Conservation (phyloP, 78 protist species). For the Chrysochromulina parva region DNA sequence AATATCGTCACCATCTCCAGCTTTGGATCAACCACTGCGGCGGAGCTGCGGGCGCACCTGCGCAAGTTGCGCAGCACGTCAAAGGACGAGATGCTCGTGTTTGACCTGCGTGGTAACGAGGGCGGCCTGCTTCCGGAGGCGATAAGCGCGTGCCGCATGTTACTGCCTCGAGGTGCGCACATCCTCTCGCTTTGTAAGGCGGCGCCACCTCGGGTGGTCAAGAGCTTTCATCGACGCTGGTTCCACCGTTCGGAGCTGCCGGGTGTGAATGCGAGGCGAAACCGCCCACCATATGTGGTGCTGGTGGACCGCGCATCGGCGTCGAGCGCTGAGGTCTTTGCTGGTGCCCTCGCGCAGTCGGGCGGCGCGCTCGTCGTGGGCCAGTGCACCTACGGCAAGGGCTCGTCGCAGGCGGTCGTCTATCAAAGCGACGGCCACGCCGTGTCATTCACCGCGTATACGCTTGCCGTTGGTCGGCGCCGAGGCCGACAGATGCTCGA, state of each 20-base stretch:
- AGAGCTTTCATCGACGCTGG: not conserved
- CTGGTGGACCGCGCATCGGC: not conserved
- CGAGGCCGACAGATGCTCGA: too few relatives aligned
- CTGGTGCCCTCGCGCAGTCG: slow-evolving; percentile 20
- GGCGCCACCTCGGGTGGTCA: not conserved
- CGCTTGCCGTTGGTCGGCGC: too few relatives aligned
- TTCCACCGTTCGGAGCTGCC: not conserved
- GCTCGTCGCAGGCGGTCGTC: slow-evolving; percentile 32
- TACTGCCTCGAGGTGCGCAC: not conserved
- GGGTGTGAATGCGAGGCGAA: not conserved
- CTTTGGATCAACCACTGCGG: not conserved
- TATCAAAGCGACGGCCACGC: not conserved
- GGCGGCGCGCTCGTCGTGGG: slow-evolving; percentile 39
- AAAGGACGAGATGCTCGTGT: not conserved
- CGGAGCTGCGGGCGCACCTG: not conserved
- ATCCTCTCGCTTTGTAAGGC: not conserved
- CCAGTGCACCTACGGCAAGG: slow-evolving; percentile 43
- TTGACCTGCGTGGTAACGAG: slow-evolving; percentile 42
- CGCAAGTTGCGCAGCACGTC: not conserved
- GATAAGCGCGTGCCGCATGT: not conserved
- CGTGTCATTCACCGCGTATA: too few relatives aligned
- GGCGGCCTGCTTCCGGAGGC: slow-evolving; percentile 1
- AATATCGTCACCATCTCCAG: not conserved
- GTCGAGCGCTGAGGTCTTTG: slow-evolving; percentile 32
- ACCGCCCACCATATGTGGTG: not conserved